Evolutionary conservation across 306 rosid species (phyloP).

Genomic region (Dalbergia oliveri): DNA sequence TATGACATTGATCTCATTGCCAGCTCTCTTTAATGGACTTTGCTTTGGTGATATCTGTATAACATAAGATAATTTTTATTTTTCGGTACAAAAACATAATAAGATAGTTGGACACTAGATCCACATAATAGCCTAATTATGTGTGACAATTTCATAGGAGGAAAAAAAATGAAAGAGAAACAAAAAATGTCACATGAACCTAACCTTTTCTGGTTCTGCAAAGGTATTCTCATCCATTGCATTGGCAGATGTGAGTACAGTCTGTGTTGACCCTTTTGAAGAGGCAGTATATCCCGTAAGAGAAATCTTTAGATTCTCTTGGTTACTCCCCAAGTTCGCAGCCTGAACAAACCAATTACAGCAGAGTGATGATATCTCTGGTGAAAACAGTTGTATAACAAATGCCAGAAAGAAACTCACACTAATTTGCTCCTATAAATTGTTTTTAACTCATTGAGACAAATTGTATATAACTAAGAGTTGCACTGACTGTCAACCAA

Average conservation of each 20-base stretch:
- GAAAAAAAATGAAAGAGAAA: background rate
- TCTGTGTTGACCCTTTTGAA: constrained; percentile 52
- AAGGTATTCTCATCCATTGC: constrained; percentile 76
- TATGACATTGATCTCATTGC: constrained; percentile 45
- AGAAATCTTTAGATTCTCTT: constrained; percentile 54
- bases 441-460: background rate
- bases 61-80: background rate
- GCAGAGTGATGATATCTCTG: background rate
- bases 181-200: too few species aligned
- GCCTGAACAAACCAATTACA: constrained; percentile 51
- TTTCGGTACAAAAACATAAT: background rate
- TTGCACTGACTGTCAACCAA: too few species aligned
- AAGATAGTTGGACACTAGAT: constrained; percentile 10
- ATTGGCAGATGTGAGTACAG: constrained; percentile 65
- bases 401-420: too few species aligned
- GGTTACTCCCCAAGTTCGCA: constrained; percentile 63
- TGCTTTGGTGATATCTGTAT: constrained; percentile 60
- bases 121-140: background rate
- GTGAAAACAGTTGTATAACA: background rate
- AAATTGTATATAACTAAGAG: background rate
- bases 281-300: constrained; percentile 49
- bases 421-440: background rate
- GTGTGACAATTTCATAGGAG: background rate
- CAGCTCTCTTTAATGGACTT: constrained; percentile 47
- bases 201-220: constrained; percentile 67